Evolutionary conservation across 2,329 filamentous ascomycete species (phyloP), one percentile per base, ranked within the genome.

Genomic region (Diaporthe sp.): DNA sequence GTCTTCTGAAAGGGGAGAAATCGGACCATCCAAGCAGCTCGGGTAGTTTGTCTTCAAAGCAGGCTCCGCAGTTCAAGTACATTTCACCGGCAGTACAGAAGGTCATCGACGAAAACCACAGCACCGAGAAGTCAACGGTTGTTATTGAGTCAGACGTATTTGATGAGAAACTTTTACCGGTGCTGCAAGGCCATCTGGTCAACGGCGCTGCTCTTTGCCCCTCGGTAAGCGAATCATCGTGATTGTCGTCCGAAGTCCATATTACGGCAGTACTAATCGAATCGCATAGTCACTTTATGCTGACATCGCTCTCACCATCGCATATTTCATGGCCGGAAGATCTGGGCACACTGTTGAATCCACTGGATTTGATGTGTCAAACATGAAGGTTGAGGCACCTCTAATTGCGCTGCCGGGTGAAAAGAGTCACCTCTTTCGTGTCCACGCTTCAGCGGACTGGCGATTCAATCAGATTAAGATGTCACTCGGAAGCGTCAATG

Each of bases 361-460:
- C 15, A 54, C 30, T 54, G 55, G 60, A 30, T 30, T 66, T 13
- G 28, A 47, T 30, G 25, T 72, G 19, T 33, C 28, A 15, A 35
- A n/a, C 47, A 72, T 72, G 71, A 67, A n/a, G 19, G 45, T 72
- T n/a, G 58, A 72, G 17, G 52, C 35, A 45, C 52, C 71, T 55
- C 57, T 72, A 0, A 55, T 72, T 33, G 70, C 60, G 13, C 30
- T 35, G 9, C 55, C 70, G 17, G n/a, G 13, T 12, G 42, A 52
- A 52, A 72, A 47, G 42, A 47, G 25, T 4, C 60, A 66, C 28
- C 19, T 22, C 38, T 66, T 66, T 19, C 60, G 60, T 33, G 40
- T 66, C 28, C 19, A 45, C 5, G 60, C 55, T 64, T 30, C 42
- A 52, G 22, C 60, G 7, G 3, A 52, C 8, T 66, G 60, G 60